phyloP scores from a whole-genome alignment of 1,284 basidiomycete species.

The Austroboletus niveus region DNA sequence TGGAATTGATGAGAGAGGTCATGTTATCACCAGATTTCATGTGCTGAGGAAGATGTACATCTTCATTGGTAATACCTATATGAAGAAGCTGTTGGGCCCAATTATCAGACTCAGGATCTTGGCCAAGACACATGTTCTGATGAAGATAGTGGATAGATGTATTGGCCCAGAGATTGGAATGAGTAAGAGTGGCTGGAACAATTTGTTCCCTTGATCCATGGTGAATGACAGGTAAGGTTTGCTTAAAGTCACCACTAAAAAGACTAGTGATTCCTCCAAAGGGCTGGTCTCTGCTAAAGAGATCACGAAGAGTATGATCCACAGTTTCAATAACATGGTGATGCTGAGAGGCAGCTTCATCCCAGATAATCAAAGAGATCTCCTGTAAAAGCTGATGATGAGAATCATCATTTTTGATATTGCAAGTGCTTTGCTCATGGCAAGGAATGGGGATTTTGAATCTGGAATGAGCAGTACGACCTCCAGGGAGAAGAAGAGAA shows the following conservation, averaged over 20 bases:
- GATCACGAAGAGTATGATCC: conserved; percentile 30
- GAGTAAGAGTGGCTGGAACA: too few relatives aligned
- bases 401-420: too few relatives aligned
- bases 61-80: conserved; percentile 10
- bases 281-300: conserved; percentile 20
- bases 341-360: conserved; percentile 40
- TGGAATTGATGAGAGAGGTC: conserved; percentile 22
- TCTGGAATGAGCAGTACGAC: too few relatives aligned
- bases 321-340: conserved; percentile 34
- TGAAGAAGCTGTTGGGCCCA: conserved; percentile 44
- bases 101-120: not conserved
- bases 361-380: conserved; percentile 30
- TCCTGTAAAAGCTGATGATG: too few relatives aligned
- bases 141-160: conserved; percentile 31
- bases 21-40: conserved; percentile 23
- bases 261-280: conserved; percentile 39
- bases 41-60: conserved; percentile 26
- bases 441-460: too few relatives aligned
- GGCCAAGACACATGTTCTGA: conserved; percentile 39
- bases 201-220: too few relatives aligned
- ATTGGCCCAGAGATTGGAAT: conserved; percentile 32
- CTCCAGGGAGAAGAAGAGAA: too few relatives aligned
- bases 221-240: conserved; percentile 31
- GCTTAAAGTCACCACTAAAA: conserved; percentile 41
- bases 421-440: too few relatives aligned